phyloP scores from a whole-genome alignment of 1,139 yeast species.

The Suhomyces chickasaworum region DNA sequence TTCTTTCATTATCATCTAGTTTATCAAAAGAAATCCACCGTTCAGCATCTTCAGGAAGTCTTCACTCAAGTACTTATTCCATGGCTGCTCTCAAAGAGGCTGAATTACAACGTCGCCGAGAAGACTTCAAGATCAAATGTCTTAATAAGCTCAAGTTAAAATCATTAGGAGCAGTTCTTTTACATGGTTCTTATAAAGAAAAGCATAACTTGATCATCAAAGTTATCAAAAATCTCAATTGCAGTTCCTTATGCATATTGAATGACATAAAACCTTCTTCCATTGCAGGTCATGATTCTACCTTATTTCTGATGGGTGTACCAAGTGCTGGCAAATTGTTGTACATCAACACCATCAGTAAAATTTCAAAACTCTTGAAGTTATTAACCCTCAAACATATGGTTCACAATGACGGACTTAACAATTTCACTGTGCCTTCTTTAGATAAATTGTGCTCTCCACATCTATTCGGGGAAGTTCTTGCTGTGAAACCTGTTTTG shows the following conservation, averaged over 20 bases:
- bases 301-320: constrained; percentile 17
- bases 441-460: constrained; percentile 18
- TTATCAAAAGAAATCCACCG: constrained; percentile 31
- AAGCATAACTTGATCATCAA: constrained; percentile 29
- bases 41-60: constrained; percentile 30
- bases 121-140: constrained; percentile 9
- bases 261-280: constrained; percentile 1
- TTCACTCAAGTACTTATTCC: constrained; percentile 26
- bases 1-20: constrained; percentile 24
- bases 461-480: constrained; percentile 13
- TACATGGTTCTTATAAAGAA: constrained; percentile 39
- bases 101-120: constrained; percentile 16
- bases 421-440: constrained; percentile 16
- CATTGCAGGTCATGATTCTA: constrained; percentile 16
- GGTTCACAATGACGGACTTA: constrained; percentile 23
- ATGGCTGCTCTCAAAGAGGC: constrained; percentile 19
- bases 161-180: constrained; percentile 30
- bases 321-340: constrained; percentile 24
- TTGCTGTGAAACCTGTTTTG: constrained; percentile 15
- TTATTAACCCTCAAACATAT: constrained; percentile 26
- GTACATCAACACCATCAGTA: constrained; percentile 21
- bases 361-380: constrained; percentile 22
- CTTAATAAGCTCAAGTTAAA: constrained; percentile 19
- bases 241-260: constrained; percentile 2
- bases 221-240: constrained; percentile 21